A percentile compares a stretch with the other conserved stretches of the same genome.
Conservation (phyloP, 306 rosid genomes). For the Gastrolobium villosum region DNA sequence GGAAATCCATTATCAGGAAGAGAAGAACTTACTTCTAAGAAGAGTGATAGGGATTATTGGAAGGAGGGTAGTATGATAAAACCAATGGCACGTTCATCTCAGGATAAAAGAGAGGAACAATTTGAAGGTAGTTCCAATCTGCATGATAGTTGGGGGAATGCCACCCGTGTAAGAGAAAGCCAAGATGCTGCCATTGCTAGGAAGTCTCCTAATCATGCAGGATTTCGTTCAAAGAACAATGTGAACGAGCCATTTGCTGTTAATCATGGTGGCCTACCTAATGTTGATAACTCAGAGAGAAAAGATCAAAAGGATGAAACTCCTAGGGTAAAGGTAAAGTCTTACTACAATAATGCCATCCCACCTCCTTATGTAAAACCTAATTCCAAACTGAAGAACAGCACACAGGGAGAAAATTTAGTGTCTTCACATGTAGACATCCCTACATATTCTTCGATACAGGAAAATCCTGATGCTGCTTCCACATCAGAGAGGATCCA, state of each 20-base stretch:
- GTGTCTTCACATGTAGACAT: slow-evolving; percentile 51
- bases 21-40: slow-evolving; percentile 55
- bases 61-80: slow-evolving; percentile 55
- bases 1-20: slow-evolving; percentile 52
- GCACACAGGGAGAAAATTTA: slow-evolving; percentile 43
- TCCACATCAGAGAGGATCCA: slow-evolving; percentile 52
- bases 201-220: slow-evolving; percentile 57
- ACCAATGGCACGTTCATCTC: slow-evolving; percentile 66
- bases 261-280: slow-evolving; percentile 51
- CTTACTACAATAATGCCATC: slow-evolving; percentile 61
- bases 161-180: slow-evolving; percentile 51
- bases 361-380: slow-evolving; percentile 94
- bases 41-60: slow-evolving; percentile 55
- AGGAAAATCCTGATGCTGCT: slow-evolving; percentile 57
- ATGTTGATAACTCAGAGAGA: slow-evolving; percentile 44
- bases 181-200: slow-evolving; percentile 51
- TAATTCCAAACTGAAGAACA: slow-evolving; percentile 62
- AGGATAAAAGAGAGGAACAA: slow-evolving; percentile 56
- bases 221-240: slow-evolving; percentile 50
- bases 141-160: slow-evolving; percentile 58
- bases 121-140: slow-evolving; percentile 54
- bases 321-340: slow-evolving; percentile 63
- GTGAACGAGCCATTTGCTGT: slow-evolving; percentile 57
- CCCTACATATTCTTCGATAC: slow-evolving; percentile 53
- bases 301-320: slow-evolving; percentile 63